phyloP scores from a whole-genome alignment of 2,329 filamentous ascomycete genomes.

The Lecanicillium sp. region DNA sequence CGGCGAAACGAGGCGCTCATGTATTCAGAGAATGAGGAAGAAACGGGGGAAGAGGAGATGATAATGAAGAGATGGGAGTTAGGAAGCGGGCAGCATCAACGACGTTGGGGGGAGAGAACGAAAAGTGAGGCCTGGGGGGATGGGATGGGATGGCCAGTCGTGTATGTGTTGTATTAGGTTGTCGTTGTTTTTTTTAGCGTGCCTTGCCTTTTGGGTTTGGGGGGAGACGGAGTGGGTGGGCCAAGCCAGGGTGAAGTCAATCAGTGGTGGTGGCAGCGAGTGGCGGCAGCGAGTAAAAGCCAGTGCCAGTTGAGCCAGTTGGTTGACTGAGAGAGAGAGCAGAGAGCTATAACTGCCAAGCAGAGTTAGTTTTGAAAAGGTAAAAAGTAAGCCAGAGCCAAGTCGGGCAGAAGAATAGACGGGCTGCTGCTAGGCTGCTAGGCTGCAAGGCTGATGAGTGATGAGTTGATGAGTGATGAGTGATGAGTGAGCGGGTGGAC shows the following conservation, averaged over 20 bases:
- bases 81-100: too few relatives aligned
- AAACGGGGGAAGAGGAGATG: slow-evolving; percentile 10
- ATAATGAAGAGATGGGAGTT: not conserved
- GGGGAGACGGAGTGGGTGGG: slow-evolving; percentile 3
- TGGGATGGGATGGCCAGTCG: not conserved
- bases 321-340: not conserved
- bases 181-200: slow-evolving; percentile 11
- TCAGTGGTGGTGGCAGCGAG: too few relatives aligned
- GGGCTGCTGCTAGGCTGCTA: too few relatives aligned
- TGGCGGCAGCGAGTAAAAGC: too few relatives aligned
- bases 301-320: not conserved
- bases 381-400: not conserved
- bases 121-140: too few relatives aligned
- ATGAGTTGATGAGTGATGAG: not conserved
- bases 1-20: slow-evolving; percentile 25
- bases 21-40: slow-evolving; percentile 20
- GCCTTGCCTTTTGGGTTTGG: slow-evolving; percentile 5
- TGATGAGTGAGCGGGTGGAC: not conserved
- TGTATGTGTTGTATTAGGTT: slow-evolving; percentile 10
- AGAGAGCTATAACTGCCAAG: not conserved
- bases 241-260: slow-evolving; percentile 10
- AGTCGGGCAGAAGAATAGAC: too few relatives aligned
- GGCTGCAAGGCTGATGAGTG: not conserved
- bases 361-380: not conserved
- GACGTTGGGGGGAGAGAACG: not conserved